phyloP scores from a whole-genome alignment of 106 monocot genomes.

The Narthecium ossifragum region DNA sequence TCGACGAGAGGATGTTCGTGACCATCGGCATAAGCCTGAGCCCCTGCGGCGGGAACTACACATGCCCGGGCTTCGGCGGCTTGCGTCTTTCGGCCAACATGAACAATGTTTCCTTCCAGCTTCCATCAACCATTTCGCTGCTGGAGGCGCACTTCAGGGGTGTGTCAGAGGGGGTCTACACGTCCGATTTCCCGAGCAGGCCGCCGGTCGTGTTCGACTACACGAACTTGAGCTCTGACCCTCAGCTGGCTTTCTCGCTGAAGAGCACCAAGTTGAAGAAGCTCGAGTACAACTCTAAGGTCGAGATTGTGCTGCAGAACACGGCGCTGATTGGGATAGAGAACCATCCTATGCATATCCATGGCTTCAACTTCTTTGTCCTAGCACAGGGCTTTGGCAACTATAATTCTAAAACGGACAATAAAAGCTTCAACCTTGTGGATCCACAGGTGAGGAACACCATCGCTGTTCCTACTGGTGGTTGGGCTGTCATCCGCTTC shows the following conservation, averaged over 20 bases:
- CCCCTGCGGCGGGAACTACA: background rate
- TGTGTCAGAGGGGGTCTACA: constrained; percentile 17
- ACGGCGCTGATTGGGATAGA: constrained; percentile 19
- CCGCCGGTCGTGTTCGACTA: constrained; percentile 23
- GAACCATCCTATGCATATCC: constrained; percentile 35
- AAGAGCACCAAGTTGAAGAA: constrained; percentile 20
- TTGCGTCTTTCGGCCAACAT: constrained; percentile 8
- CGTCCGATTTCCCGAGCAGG: constrained; percentile 15
- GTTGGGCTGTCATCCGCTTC: constrained; percentile 38
- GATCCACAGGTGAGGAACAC: constrained; percentile 33
- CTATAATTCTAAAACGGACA: constrained; percentile 1
- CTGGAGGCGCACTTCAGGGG: constrained; percentile 18
- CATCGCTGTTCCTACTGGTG: constrained; percentile 22
- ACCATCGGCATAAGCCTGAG: constrained; percentile 8
- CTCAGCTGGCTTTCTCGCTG: constrained; percentile 2
- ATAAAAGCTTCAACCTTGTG: constrained; percentile 22
- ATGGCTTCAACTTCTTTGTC: constrained; percentile 37
- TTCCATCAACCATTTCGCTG: constrained; percentile 9
- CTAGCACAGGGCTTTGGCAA: constrained; percentile 29
- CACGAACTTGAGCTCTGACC: constrained; percentile 6
- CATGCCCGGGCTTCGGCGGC: background rate
- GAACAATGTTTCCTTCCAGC: constrained; percentile 27
- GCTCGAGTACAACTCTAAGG: constrained; percentile 19
- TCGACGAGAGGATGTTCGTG: constrained; percentile 29
- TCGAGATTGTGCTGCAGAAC: constrained; percentile 30